Conservation (phyloP, 805 yeast species). For the Cyberlindnera bimundalis region DNA sequence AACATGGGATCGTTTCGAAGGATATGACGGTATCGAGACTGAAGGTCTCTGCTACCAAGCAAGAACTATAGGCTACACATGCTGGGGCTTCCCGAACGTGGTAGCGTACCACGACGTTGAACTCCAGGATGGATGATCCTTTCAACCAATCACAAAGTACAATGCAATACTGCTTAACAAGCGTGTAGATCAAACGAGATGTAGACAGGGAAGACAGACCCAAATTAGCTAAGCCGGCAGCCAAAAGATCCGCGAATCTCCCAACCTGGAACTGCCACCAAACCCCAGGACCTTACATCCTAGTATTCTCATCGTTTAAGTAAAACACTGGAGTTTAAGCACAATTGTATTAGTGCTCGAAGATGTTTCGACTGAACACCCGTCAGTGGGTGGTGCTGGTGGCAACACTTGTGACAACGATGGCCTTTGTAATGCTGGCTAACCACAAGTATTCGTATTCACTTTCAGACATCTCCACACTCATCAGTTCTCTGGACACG, state of each 20-base stretch:
- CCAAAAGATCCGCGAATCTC: too few relatives aligned
- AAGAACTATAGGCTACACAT: slow-evolving; percentile 39
- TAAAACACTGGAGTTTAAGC: too few relatives aligned
- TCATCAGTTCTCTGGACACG: slow-evolving; percentile 14
- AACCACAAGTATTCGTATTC: slow-evolving; percentile 9
- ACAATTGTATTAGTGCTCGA: too few relatives aligned
- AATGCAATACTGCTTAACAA: too few relatives aligned
- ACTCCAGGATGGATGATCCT: slow-evolving; percentile 10
- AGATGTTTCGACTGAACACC: slow-evolving; percentile 10
- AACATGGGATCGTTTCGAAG: slow-evolving; percentile 42
- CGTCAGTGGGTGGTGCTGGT: slow-evolving; percentile 12
- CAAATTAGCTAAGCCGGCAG: too few relatives aligned
- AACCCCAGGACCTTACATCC: too few relatives aligned
- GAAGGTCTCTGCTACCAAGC: slow-evolving; percentile 51
- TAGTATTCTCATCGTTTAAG: too few relatives aligned
- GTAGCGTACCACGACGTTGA: slow-evolving; percentile 36
- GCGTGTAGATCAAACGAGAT: too few relatives aligned
- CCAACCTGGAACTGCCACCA: too few relatives aligned
- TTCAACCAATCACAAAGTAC: too few relatives aligned
- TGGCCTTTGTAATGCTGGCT: slow-evolving; percentile 3
- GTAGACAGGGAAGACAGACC: too few relatives aligned
- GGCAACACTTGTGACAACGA: slow-evolving; percentile 4
- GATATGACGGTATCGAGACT: slow-evolving; percentile 53
- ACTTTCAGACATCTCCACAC: slow-evolving; percentile 7
- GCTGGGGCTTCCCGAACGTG: slow-evolving; percentile 49